These are phyloP conservation scores for Ceratocystis smalleyi DNA, from an alignment of 2,329 filamentous ascomycete genomes.

Conservation along the genomic window DNA sequence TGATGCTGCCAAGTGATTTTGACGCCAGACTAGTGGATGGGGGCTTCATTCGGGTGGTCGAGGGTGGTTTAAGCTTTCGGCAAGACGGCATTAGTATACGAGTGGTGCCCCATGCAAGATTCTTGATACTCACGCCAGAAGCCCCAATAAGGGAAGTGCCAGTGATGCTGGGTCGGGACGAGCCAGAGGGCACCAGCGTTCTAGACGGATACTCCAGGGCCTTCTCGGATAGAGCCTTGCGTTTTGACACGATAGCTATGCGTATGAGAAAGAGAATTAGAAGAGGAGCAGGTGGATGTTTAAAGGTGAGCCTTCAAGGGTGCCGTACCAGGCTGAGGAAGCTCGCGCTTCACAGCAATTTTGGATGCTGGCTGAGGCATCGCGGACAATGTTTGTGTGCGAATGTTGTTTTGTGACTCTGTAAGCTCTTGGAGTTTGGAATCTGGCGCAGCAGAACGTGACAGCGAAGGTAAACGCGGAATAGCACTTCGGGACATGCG, in stretches of 20 bases:
- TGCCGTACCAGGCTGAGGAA: slow-evolving; percentile 30
- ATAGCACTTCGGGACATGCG: slow-evolving; percentile 14
- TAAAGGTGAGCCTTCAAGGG: neutral
- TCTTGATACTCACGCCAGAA: slow-evolving; percentile 15
- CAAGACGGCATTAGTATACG: slow-evolving; percentile 1
- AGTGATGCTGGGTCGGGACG: slow-evolving; percentile 31
- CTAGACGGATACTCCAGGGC: slow-evolving; percentile 36
- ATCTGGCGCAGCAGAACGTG: slow-evolving; percentile 25
- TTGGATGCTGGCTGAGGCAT: slow-evolving; percentile 24
- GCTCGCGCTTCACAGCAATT: slow-evolving; percentile 36
- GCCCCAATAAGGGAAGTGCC: slow-evolving; percentile 23
- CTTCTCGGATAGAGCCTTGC: slow-evolving; percentile 41
- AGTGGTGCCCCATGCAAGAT: too few species aligned
- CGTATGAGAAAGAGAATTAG: slow-evolving; percentile 10
- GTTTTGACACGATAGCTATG: slow-evolving; percentile 32
- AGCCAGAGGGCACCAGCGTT: slow-evolving; percentile 28
- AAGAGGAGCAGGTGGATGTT: neutral
- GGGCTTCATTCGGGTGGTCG: slow-evolving; percentile 7
- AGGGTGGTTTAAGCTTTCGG: slow-evolving; percentile 15
- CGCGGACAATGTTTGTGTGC: slow-evolving; percentile 24
- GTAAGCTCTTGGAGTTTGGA: slow-evolving; percentile 30
- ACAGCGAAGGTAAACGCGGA: slow-evolving; percentile 14
- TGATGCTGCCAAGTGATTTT: slow-evolving; percentile 40
- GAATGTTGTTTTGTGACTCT: slow-evolving; percentile 45
- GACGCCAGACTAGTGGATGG: slow-evolving; percentile 19